A percentile compares a stretch with the other conserved stretches of the same genome.
Conservation (phyloP, 2,329 filamentous ascomycete species). For the Aspergillus brasiliensis region DNA sequence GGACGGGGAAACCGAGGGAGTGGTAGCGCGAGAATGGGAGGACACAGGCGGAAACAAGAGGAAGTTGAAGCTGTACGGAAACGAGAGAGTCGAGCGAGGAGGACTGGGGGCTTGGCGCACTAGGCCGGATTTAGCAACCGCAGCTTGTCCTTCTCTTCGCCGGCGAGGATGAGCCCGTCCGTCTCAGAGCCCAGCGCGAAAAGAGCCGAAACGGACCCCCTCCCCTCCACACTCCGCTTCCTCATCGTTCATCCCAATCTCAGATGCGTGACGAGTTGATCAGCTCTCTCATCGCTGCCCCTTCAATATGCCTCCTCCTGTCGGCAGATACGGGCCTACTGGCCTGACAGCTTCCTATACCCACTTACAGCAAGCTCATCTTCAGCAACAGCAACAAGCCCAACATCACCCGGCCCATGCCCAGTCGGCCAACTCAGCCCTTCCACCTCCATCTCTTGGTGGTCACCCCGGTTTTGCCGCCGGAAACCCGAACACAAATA, state of each 20-base stretch:
- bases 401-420: conserved; percentile 48
- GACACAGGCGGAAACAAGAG: conserved; percentile 13
- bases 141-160: conserved; percentile 31
- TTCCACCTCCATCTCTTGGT: conserved; percentile 61
- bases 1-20: conserved; percentile 8
- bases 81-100: conserved; percentile 12
- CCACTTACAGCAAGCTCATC: conserved; percentile 55
- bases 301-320: conserved; percentile 58
- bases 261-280: conserved; percentile 19
- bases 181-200: conserved; percentile 24
- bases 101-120: conserved; percentile 32
- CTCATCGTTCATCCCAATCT: conserved; percentile 14
- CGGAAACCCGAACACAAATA: conserved; percentile 64
- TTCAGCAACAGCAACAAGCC: conserved; percentile 44
- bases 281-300: conserved; percentile 15
- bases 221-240: conserved; percentile 14
- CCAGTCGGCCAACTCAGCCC: conserved; percentile 49
- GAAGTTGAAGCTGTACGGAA: conserved; percentile 26
- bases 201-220: conserved; percentile 12
- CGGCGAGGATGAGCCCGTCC: neutral
- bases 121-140: conserved; percentile 33
- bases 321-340: conserved; percentile 60
- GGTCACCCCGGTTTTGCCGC: conserved; percentile 70
- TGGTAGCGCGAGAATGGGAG: neutral
- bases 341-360: conserved; percentile 62